Evolutionary conservation across 2,329 filamentous ascomycete species (phyloP).

Genomic region (Fusarium torulosum): DNA sequence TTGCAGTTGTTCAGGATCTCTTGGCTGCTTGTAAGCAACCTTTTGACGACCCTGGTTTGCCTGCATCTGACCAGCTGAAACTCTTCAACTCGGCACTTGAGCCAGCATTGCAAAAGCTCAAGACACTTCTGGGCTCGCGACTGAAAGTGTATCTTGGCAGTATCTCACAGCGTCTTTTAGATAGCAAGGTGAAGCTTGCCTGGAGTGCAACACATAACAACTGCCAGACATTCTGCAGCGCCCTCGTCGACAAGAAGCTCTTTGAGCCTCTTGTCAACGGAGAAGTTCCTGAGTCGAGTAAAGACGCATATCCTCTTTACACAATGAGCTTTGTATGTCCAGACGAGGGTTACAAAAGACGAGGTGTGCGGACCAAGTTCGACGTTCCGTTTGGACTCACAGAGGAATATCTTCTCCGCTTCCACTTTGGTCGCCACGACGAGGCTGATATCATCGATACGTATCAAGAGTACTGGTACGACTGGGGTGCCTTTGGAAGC

Average conservation of each 20-base stretch:
- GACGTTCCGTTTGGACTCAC: conserved; percentile 56
- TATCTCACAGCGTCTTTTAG: conserved; percentile 49
- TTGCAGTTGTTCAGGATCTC: conserved; percentile 48
- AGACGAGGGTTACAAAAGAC: conserved; percentile 45
- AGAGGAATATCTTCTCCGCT: conserved; percentile 58
- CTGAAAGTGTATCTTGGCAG: conserved; percentile 51
- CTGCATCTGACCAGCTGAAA: conserved; percentile 22
- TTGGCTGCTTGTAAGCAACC: conserved; percentile 43
- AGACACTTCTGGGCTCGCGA: conserved; percentile 40
- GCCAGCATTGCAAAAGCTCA: conserved; percentile 38
- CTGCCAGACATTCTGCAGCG: conserved; percentile 56
- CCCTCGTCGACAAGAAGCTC: conserved; percentile 49
- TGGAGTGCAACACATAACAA: conserved; percentile 54
- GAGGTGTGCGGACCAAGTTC: conserved; percentile 50
- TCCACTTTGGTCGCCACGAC: conserved; percentile 55
- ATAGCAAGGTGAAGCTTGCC: conserved; percentile 43
- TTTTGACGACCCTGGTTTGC: conserved; percentile 40
- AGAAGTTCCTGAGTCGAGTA: not conserved
- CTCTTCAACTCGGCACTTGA: conserved; percentile 30
- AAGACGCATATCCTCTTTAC: conserved; percentile 47
- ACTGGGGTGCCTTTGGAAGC: conserved; percentile 58
- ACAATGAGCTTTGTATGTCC: conserved; percentile 57
- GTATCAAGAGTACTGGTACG: conserved; percentile 60
- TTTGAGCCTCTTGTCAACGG: conserved; percentile 48
- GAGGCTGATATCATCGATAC: conserved; percentile 59